Evolutionary conservation across 2,329 filamentous ascomycete species (phyloP), one percentile per base, ranked within the genome.

Genomic region (Claviceps humidiphila): DNA sequence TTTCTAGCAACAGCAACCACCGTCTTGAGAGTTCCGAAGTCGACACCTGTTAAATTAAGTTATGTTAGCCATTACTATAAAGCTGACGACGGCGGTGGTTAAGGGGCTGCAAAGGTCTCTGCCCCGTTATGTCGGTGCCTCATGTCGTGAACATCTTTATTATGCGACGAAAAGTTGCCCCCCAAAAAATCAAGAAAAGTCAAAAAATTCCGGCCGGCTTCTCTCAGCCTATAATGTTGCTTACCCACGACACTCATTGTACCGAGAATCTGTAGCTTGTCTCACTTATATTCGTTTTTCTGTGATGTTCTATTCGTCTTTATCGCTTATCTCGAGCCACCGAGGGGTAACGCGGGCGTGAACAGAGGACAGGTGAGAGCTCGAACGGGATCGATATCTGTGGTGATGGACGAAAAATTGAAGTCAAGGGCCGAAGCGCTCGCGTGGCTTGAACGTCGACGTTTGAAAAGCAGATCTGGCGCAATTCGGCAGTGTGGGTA

Each of bases 1-100:
- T 97, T 97, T 71, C 93, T 84, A 68, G 93, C 93, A 71, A 97
- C 91, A 69, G 91, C 91, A 73, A 97, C 87, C 67, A 95, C 90
- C 69, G 91, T 95, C 81, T 94, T 95, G 70, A 95, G 83, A 61
- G 89, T 89, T 76, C 91, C 91, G 75, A 97, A 85, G 81, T 97
- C 91, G 72, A 95, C 82, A 73, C 89, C 89, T 80, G 51, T 13
- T 40, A 13, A 42, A 22, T 20, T 3, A 5, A 38, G 2, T 4
- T 6, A n/a, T 41, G 56, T 64, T 57, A 58, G 51, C 46, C 42
- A 53, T 8, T 37, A 22, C 37, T 47, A 11, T 9, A 26, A n/a
- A 17, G 16, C 40, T 34, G 44, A 14, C 11, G 8, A 24, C 17
- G 39, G 49, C 16, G 53, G 45, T 30, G 24, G n/a, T 42, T 4